Evolutionary conservation across 352 stramenopile genomes (phyloP).

Genomic region (Globisporangium nodosum): DNA sequence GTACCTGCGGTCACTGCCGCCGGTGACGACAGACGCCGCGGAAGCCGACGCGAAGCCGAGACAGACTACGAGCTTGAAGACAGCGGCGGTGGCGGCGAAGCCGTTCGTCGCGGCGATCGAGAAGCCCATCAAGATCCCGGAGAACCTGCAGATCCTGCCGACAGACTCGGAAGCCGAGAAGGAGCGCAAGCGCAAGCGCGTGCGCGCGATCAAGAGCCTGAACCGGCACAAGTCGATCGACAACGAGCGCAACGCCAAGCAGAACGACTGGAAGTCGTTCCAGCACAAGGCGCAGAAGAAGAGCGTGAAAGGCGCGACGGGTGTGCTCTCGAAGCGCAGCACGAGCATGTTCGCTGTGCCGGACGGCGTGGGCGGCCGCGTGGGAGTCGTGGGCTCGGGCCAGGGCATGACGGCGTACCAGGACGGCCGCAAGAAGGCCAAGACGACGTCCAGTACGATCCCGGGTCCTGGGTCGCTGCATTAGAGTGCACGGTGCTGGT

Average conservation of each 20-base stretch:
- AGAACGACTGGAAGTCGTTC: conserved; percentile 86
- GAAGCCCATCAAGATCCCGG: conserved; percentile 82
- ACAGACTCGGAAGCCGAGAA: conserved; percentile 84
- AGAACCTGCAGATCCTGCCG: conserved; percentile 78
- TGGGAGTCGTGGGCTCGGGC: conserved; percentile 84
- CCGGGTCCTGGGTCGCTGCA: not conserved
- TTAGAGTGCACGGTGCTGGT: not conserved
- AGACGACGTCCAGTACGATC: conserved; percentile 10
- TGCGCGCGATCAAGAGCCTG: conserved; percentile 81
- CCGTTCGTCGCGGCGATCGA: conserved; percentile 44
- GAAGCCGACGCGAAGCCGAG: not conserved
- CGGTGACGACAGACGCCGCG: not conserved
- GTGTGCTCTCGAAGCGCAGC: conserved; percentile 71
- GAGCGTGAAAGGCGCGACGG: conserved; percentile 55
- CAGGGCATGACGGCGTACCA: conserved; percentile 84
- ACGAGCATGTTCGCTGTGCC: conserved; percentile 89
- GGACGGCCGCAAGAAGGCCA: conserved; percentile 70
- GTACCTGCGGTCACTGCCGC: conserved; percentile 53
- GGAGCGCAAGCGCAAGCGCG: conserved; percentile 76
- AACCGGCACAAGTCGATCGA: conserved; percentile 86
- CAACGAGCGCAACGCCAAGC: conserved; percentile 77
- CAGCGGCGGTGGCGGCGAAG: conserved; percentile 6
- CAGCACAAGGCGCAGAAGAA: conserved; percentile 79
- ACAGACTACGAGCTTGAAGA: conserved; percentile 12
- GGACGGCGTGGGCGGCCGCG: conserved; percentile 72